A percentile compares a stretch with the other conserved stretches of the same genome.
Conservation (phyloP, 352 stramenopile species). For the Globisporangium nagaii region DNA sequence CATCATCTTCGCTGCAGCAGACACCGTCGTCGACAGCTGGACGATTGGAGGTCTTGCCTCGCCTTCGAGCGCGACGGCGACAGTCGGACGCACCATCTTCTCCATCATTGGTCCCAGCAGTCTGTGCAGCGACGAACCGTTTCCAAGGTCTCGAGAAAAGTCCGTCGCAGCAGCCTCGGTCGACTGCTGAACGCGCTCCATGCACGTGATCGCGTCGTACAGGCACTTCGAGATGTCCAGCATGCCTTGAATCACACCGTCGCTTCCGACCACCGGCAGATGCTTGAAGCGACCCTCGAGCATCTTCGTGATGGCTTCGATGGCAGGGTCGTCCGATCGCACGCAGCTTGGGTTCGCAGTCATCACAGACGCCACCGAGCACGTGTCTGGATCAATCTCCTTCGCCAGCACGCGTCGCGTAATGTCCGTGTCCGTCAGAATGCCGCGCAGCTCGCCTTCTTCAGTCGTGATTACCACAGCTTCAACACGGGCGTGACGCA, state of each 20-base stretch:
- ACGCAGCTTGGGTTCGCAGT: slow-evolving; percentile 79
- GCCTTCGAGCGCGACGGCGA: slow-evolving; percentile 74
- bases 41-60: slow-evolving; percentile 78
- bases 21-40: slow-evolving; percentile 59
- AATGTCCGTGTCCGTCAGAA: slow-evolving; percentile 86
- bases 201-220: slow-evolving; percentile 82
- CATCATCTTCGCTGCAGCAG: slow-evolving; percentile 81
- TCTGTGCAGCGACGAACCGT: slow-evolving; percentile 61
- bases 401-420: slow-evolving; percentile 75
- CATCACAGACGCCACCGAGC: slow-evolving; percentile 79
- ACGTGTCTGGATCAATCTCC: slow-evolving; percentile 77
- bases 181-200: slow-evolving; percentile 85
- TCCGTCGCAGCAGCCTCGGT: slow-evolving; percentile 73
- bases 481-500: slow-evolving; percentile 79
- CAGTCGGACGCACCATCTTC: slow-evolving; percentile 85
- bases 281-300: slow-evolving; percentile 86
- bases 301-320: slow-evolving; percentile 88
- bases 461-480: slow-evolving; percentile 84
- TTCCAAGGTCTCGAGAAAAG: slow-evolving; percentile 73
- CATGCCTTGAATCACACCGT: slow-evolving; percentile 76
- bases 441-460: slow-evolving; percentile 74
- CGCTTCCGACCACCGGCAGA: slow-evolving; percentile 66
- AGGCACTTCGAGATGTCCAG: slow-evolving; percentile 89
- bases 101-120: slow-evolving; percentile 85
- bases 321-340: slow-evolving; percentile 72